Evolutionary conservation across 1,284 basidiomycete species (phyloP).

Genomic region (Calocybe gambosa): DNA sequence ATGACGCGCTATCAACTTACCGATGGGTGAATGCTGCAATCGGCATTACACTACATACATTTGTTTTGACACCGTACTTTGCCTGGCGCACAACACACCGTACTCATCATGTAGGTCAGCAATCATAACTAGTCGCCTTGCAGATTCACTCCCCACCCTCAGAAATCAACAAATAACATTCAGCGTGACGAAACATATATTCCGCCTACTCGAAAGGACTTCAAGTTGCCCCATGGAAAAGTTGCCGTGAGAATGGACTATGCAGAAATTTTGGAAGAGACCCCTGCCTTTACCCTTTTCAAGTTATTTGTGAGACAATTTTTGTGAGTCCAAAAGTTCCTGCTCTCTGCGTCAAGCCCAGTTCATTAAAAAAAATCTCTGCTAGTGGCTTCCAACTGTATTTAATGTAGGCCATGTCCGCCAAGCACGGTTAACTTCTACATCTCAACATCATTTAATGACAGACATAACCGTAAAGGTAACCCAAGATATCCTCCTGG

Average conservation of each 20-base stretch:
- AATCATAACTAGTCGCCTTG: not conserved
- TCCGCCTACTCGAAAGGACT: conserved; percentile 41
- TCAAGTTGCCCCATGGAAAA: conserved; percentile 36
- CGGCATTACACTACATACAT: conserved; percentile 27
- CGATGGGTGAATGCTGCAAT: conserved; percentile 22
- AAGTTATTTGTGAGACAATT: conserved; percentile 32
- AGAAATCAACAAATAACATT: conserved; percentile 35
- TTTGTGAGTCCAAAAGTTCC: conserved; percentile 23
- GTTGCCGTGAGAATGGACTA: conserved; percentile 29
- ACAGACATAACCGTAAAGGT: conserved; percentile 34
- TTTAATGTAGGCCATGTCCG: conserved; percentile 32
- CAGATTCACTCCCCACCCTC: conserved; percentile 15
- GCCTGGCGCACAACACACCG: conserved; percentile 42
- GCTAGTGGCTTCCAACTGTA: conserved; percentile 66
- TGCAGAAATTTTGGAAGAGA: conserved; percentile 30
- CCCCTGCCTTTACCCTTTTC: conserved; percentile 30
- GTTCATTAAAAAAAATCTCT: conserved; percentile 14
- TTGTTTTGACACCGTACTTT: conserved; percentile 33
- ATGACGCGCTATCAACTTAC: conserved; percentile 27
- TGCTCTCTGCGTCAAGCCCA: not conserved
- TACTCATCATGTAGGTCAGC: conserved; percentile 33
- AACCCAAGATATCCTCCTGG: conserved; percentile 33
- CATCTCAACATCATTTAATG: not conserved
- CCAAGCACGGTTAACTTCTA: not conserved
- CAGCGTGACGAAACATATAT: conserved; percentile 54